Conservation (phyloP, 2,329 filamentous ascomycete species). For the Phoma sp. region DNA sequence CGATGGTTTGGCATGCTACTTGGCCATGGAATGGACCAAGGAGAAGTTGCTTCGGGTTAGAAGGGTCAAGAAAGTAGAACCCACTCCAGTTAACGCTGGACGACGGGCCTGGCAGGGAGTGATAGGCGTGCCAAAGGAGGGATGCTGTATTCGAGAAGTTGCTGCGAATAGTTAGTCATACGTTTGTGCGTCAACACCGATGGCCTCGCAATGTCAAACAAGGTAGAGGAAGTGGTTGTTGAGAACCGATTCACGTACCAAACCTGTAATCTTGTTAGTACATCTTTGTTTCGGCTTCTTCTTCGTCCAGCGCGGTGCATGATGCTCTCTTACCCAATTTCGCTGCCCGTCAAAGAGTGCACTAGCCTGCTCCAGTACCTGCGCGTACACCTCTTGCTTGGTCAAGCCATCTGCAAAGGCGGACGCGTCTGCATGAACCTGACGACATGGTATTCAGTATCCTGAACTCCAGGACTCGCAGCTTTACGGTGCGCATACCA, state of each 20-base stretch:
- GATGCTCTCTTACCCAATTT: constrained; percentile 71
- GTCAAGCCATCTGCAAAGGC: constrained; percentile 72
- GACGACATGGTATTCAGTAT: constrained; percentile 20
- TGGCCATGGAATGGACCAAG: constrained; percentile 84
- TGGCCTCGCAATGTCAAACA: background rate
- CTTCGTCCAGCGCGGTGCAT: background rate
- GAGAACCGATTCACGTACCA: constrained; percentile 12
- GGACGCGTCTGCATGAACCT: constrained; percentile 80
- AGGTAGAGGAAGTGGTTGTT: background rate
- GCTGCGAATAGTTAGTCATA: constrained; percentile 9
- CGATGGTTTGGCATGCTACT: constrained; percentile 78
- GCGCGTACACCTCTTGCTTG: constrained; percentile 76
- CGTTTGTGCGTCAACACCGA: background rate
- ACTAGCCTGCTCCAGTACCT: constrained; percentile 74
- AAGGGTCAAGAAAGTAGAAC: constrained; percentile 54
- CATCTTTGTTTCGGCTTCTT: background rate
- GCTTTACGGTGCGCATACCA: constrained; percentile 22
- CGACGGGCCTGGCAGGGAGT: constrained; percentile 72
- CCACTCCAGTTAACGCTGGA: constrained; percentile 77
- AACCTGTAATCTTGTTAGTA: constrained; percentile 7
- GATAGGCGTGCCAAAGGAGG: constrained; percentile 80
- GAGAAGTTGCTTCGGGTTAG: constrained; percentile 64
- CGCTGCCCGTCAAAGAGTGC: constrained; percentile 75
- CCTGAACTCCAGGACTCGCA: constrained; percentile 19
- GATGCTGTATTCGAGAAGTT: constrained; percentile 80